phyloP scores from a whole-genome alignment of 257 asterid genomes.

The Petrea volubilis region DNA sequence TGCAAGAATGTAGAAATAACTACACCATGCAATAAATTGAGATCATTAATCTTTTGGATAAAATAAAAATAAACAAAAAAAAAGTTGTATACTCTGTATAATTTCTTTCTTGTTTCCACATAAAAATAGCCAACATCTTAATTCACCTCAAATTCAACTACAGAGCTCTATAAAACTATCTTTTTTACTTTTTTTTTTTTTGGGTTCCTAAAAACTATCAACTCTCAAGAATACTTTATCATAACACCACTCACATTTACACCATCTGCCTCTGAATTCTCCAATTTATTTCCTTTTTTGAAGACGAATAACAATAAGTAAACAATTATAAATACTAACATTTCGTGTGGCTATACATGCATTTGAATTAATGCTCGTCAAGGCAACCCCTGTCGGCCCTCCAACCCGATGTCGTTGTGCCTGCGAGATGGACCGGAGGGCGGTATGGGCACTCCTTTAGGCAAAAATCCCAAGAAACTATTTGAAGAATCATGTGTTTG shows the following conservation, averaged over 20 bases:
- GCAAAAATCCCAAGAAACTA: slow-evolving; percentile 53
- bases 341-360: neutral
- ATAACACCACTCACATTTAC: neutral
- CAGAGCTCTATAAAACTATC: neutral
- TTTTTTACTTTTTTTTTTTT: neutral
- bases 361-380: slow-evolving; percentile 18
- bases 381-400: slow-evolving; percentile 23
- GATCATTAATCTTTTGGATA: neutral
- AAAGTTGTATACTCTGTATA: neutral
- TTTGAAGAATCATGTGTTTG: slow-evolving; percentile 8
- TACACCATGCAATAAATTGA: neutral
- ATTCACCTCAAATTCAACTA: neutral
- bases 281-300: neutral
- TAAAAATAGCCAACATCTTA: neutral
- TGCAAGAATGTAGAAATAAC: slow-evolving; percentile 13
- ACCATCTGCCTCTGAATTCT: slow-evolving; percentile 7
- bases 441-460: slow-evolving; percentile 74
- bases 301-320: neutral
- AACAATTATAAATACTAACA: neutral
- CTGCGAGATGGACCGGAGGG: slow-evolving; percentile 74
- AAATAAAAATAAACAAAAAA: neutral
- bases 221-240: neutral
- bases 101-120: neutral
- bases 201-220: neutral
- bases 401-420: slow-evolving; percentile 57